Conservation (phyloP, 1,139 yeast genomes). For the Blastobotrys raffinosifermentans region DNA sequence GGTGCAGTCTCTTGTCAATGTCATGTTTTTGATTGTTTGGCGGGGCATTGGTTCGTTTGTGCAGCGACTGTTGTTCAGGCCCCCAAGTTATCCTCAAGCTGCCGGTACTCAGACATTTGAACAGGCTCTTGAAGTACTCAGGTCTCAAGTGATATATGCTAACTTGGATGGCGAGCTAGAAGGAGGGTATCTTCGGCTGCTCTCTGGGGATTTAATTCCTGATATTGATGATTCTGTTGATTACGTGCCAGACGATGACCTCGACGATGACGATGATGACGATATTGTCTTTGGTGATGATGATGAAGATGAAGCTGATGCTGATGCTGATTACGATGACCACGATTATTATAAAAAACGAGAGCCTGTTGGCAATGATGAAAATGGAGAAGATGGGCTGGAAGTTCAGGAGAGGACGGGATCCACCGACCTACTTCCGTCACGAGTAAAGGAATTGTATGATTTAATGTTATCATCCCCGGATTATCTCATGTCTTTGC, state of each 20-base stretch:
- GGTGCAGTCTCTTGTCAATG: constrained; percentile 14
- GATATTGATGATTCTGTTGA: constrained; percentile 24
- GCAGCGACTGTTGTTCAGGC: background rate
- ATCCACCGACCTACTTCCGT: background rate
- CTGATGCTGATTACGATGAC: constrained; percentile 2
- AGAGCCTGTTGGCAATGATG: no score
- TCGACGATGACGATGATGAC: constrained; percentile 11
- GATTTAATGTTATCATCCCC: constrained; percentile 22
- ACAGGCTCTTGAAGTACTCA: constrained; percentile 10
- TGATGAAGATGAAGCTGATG: constrained; percentile 14
- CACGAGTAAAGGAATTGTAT: constrained; percentile 15
- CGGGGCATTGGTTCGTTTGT: constrained; percentile 4
- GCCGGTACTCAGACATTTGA: constrained; percentile 7
- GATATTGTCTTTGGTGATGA: constrained; percentile 13
- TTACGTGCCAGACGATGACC: constrained; percentile 18
- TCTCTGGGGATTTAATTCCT: constrained; percentile 22
- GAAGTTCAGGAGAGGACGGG: background rate
- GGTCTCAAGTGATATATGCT: constrained; percentile 17
- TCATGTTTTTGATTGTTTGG: constrained; percentile 10
- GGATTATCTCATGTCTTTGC: constrained; percentile 18
- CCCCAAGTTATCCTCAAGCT: no score
- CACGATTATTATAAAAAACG: no score
- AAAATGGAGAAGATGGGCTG: no score
- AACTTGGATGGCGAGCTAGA: constrained; percentile 15
- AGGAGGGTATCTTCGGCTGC: constrained; percentile 16